Base-by-base conservation (phyloP, 1,284 basidiomycete species). In the Coniophora puteana region DNA sequence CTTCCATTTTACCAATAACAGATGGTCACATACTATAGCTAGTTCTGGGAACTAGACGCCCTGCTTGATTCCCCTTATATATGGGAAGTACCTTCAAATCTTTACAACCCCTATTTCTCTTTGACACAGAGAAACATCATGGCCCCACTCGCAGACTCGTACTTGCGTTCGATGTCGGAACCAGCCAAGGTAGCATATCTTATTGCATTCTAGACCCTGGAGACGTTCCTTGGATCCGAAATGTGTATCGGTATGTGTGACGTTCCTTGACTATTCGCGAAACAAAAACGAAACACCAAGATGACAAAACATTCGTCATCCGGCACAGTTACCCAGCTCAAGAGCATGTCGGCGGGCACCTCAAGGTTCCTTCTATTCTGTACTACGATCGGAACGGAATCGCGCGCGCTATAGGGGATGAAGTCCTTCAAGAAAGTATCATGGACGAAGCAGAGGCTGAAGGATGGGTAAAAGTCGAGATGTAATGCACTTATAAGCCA, bases 281-380 rank as follows among this genome's bases (percentile, higher is more conserved):
- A n/a, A n/a, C n/a, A n/a, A n/a, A n/a, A n/a, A n/a, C n/a, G n/a
- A n/a, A n/a, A n/a, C n/a, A n/a, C n/a, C n/a, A 28, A 28, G 11
- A 28, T 2, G 4, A 42, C 26, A 5, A 22, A 17, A 33, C 18
- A 8, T 16, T 8, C 12, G 16, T 32, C 34, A 44, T n/a, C n/a
- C n/a, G n/a, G 10, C 8, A 27, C 41, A 73, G 72, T 28, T 71
- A 63, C 41, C 68, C 69, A 3, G 66, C 63, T 2, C 68, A 71
- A 43, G 62, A 67, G 21, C 55, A 65, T 28, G 52, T 58, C 5
- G 59, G 59, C 1, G 62, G 68, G 0, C 60, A 75, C 33, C 70
- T 63, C 5, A 80, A 80, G 49, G 74, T 80, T 22, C 78, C 78
- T 0, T 72, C 75, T 0, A 60, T 78, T 13, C 54, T 80, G 31